Percentiles rank a stretch among this genome's conserved stretches.
These are phyloP conservation scores for bread wheat (Triticum aestivum) DNA, from an alignment of 176 grass and related monocot genomes.

Conservation along the genomic window DNA sequence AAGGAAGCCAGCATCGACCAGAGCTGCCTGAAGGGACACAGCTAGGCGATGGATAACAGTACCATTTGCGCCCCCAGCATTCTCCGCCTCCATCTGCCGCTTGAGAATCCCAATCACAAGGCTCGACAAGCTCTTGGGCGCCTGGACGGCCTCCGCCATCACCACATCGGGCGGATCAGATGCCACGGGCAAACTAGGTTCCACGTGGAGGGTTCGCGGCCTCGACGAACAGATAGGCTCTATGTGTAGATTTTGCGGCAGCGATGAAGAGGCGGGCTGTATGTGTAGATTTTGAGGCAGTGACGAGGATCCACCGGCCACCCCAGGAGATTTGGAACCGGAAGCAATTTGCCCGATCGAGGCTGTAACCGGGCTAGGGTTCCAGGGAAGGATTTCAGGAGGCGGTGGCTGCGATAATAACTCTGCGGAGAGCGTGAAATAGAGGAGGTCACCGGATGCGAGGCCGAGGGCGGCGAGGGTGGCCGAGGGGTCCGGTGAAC, in stretches of 20 bases:
- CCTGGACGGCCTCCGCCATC: constrained; percentile 24
- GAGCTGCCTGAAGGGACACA: constrained; percentile 55
- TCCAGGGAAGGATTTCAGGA: neutral
- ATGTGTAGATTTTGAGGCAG: neutral
- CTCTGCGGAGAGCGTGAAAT: constrained; percentile 47
- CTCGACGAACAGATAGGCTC: neutral
- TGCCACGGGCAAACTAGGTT: neutral
- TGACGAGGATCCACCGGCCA: neutral
- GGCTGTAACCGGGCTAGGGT: constrained; percentile 15
- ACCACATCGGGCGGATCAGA: constrained; percentile 20
- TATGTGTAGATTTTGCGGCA: neutral
- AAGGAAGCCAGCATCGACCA: constrained; percentile 60
- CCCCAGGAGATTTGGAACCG: neutral
- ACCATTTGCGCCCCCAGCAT: neutral
- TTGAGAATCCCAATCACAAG: constrained; percentile 45
- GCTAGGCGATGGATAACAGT: constrained; percentile 38
- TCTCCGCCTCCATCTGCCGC: constrained; percentile 42
- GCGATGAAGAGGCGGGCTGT: neutral
- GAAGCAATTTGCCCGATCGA: neutral
- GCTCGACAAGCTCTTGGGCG: constrained; percentile 1
- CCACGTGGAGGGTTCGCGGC: neutral
- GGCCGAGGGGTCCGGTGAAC: constrained; percentile 39
- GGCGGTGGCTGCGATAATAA: constrained; percentile 15
- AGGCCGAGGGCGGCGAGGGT: constrained; percentile 63
- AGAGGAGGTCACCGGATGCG: constrained; percentile 81